phyloP scores from a whole-genome alignment of 177 flowering plant species.

The Vitis hybrid region DNA sequence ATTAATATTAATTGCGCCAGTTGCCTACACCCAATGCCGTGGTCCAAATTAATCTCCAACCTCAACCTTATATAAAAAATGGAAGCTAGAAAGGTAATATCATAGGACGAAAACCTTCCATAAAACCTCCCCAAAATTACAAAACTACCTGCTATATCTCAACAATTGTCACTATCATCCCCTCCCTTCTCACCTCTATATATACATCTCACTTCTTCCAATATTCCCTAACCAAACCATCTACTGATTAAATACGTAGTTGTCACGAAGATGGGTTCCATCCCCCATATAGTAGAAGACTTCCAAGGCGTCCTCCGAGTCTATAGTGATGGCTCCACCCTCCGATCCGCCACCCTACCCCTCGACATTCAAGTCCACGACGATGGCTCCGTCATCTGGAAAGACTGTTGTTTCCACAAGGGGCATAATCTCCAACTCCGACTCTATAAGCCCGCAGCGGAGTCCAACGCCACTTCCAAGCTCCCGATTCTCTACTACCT shows the following conservation, averaged over 20 bases:
- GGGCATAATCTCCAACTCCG: no score
- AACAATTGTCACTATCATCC: no score
- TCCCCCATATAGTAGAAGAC: constrained; percentile 55
- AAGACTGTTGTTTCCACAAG: constrained; percentile 24
- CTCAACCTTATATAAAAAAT: no score
- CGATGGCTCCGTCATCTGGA: constrained; percentile 38
- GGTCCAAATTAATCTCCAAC: no score
- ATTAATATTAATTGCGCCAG: no score
- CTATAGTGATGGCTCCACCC: constrained; percentile 58
- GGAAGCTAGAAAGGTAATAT: no score
- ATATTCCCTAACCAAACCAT: background rate
- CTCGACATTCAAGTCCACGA: constrained; percentile 17
- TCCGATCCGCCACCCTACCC: constrained; percentile 25
- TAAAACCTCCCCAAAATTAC: background rate
- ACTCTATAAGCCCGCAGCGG: no score
- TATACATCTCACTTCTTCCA: background rate
- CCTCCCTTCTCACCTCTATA: background rate
- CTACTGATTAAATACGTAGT: background rate
- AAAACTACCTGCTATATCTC: background rate
- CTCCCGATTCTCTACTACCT: no score
- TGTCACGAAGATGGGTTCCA: constrained; percentile 39
- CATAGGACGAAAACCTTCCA: background rate
- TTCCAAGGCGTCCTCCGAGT: constrained; percentile 49
- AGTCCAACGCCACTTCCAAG: no score
- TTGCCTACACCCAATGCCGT: no score